Evolutionary conservation across 2,329 filamentous ascomycete species (phyloP).

Genomic region (Rhinocladiella mackenziei): DNA sequence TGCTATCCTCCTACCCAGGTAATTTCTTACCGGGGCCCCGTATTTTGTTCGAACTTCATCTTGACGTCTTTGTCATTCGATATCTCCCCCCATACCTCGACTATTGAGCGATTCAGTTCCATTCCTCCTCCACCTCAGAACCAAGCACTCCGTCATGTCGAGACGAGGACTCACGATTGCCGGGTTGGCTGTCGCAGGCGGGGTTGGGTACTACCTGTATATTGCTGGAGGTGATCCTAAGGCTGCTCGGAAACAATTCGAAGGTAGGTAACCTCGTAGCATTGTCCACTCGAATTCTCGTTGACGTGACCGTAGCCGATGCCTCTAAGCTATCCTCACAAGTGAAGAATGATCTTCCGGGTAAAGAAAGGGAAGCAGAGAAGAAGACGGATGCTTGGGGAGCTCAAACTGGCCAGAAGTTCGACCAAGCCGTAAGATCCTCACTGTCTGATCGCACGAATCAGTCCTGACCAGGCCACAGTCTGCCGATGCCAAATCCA

Average conservation of each 20-base stretch:
- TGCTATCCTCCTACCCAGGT: not conserved
- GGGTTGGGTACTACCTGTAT: constrained; percentile 88
- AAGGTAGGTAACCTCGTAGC: constrained; percentile 59
- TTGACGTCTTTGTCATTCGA: not conserved
- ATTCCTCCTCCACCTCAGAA: constrained; percentile 25
- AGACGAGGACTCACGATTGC: constrained; percentile 41
- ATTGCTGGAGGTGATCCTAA: constrained; percentile 74
- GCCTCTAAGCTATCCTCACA: constrained; percentile 64
- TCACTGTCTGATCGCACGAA: not conserved
- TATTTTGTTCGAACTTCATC: not conserved
- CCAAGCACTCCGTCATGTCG: constrained; percentile 25
- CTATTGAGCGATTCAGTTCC: constrained; percentile 26
- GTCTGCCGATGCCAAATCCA: constrained; percentile 38
- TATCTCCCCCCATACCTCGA: constrained; percentile 5
- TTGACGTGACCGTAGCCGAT: constrained; percentile 59
- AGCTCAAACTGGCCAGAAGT: constrained; percentile 58
- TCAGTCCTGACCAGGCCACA: constrained; percentile 25
- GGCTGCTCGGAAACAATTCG: constrained; percentile 78
- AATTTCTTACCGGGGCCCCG: not conserved
- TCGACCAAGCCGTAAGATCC: constrained; percentile 64
- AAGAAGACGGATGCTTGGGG: constrained; percentile 61
- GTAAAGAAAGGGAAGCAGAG: constrained; percentile 59
- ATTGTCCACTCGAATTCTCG: not conserved
- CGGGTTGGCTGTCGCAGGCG: constrained; percentile 62
- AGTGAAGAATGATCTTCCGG: constrained; percentile 63